Evolutionary conservation across 306 rosid species (phyloP).

Genomic region (Cicer yamashitae): DNA sequence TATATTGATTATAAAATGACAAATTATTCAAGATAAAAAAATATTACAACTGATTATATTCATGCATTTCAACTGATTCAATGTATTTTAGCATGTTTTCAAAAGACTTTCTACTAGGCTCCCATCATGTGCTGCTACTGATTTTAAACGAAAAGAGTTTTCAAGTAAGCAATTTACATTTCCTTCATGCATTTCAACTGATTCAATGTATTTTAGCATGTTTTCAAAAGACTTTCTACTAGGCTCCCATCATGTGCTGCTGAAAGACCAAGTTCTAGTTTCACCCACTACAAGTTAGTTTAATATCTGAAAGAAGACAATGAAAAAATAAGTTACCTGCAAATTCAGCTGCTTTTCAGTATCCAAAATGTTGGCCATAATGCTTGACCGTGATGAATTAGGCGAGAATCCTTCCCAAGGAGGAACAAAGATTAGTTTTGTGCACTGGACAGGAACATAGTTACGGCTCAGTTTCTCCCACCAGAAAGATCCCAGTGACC

Average conservation of each 20-base stretch:
- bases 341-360: slow-evolving; percentile 52
- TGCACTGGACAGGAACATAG: slow-evolving; percentile 88
- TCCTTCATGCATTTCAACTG: slow-evolving; percentile 37
- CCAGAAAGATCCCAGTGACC: slow-evolving; percentile 97
- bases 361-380: slow-evolving; percentile 82
- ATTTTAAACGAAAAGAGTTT: slow-evolving; percentile 29
- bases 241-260: slow-evolving; percentile 28
- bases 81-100: slow-evolving; percentile 26
- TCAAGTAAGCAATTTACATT: slow-evolving; percentile 30
- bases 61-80: slow-evolving; percentile 35
- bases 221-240: slow-evolving; percentile 28
- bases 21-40: too few species aligned
- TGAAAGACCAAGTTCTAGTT: slow-evolving; percentile 16
- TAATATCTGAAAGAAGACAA: neutral
- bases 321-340: slow-evolving; percentile 55
- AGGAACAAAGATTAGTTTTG: slow-evolving; percentile 89
- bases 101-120: slow-evolving; percentile 29
- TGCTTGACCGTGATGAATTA: slow-evolving; percentile 90
- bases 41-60: neutral
- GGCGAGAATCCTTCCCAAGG: slow-evolving; percentile 99
- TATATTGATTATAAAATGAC: too few species aligned
- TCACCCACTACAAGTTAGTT: slow-evolving; percentile 23
- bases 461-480: slow-evolving; percentile 96
- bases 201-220: slow-evolving; percentile 29
- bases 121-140: slow-evolving; percentile 18